A percentile compares a stretch with the other conserved stretches of the same genome.
Conservation (phyloP, 2,329 filamentous ascomycete genomes). For the Plenodomus lindquistii region DNA sequence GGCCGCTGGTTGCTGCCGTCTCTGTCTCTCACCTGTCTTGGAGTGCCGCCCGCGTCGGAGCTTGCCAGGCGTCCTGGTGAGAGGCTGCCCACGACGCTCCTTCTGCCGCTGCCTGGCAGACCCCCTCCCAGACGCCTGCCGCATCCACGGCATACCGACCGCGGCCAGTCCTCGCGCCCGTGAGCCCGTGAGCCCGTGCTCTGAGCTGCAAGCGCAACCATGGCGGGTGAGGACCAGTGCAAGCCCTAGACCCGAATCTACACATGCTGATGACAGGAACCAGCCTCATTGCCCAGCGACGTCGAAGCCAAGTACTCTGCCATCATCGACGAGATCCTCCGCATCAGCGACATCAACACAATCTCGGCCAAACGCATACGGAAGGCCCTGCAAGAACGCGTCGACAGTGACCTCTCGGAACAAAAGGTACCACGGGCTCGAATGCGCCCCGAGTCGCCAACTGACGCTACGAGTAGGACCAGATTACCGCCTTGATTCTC, state of each 20-base stretch:
- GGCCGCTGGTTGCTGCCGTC: slow-evolving; percentile 12
- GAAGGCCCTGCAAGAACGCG: slow-evolving; percentile 63
- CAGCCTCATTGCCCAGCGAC: slow-evolving; percentile 50
- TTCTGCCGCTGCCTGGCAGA: background rate
- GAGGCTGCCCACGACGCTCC: slow-evolving; percentile 6
- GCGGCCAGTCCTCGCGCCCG: background rate
- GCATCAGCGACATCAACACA: slow-evolving; percentile 63
- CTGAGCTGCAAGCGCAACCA: slow-evolving; percentile 20
- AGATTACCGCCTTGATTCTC: slow-evolving; percentile 54
- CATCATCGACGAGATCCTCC: slow-evolving; percentile 67
- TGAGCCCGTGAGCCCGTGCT: background rate
- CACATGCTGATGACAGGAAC: slow-evolving; percentile 14
- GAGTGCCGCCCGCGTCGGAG: slow-evolving; percentile 15
- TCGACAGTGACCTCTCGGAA: slow-evolving; percentile 64
- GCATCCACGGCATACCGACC: background rate
- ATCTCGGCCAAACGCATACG: slow-evolving; percentile 69
- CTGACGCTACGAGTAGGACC: slow-evolving; percentile 41
- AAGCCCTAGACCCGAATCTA: slow-evolving; percentile 2
- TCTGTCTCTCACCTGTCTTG: slow-evolving; percentile 24
- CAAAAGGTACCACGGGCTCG: slow-evolving; percentile 58
- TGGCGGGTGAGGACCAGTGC: slow-evolving; percentile 32
- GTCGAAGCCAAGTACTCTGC: slow-evolving; percentile 55
- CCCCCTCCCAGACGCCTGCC: background rate
- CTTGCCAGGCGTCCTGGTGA: slow-evolving; percentile 10
- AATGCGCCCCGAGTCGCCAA: background rate